These are phyloP conservation scores for Globisporangium irregulare DNA, from an alignment of 352 stramenopile species.

Conservation along the genomic window DNA sequence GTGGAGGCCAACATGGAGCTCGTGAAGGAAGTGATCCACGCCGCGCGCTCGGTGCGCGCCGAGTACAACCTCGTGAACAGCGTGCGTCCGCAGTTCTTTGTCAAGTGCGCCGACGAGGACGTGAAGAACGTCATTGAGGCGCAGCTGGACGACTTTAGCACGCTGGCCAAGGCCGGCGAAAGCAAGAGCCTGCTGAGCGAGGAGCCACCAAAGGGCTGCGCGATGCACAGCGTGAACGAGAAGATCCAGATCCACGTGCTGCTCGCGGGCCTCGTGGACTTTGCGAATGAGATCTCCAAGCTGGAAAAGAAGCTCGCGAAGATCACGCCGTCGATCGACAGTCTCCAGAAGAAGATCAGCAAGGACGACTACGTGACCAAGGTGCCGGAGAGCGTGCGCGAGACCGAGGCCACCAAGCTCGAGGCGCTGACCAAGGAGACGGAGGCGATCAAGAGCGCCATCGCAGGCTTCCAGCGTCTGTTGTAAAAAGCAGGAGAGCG, in stretches of 20 bases:
- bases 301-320: conserved; percentile 88
- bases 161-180: conserved; percentile 90
- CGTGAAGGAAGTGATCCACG: conserved; percentile 94
- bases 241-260: conserved; percentile 90
- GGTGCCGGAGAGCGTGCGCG: conserved; percentile 75
- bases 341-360: conserved; percentile 75
- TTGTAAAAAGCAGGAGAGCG: conserved; percentile 30
- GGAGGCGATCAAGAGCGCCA: conserved; percentile 71
- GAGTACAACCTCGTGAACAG: conserved; percentile 84
- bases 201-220: conserved; percentile 81
- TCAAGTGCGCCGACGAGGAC: conserved; percentile 86
- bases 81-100: conserved; percentile 78
- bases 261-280: conserved; percentile 80
- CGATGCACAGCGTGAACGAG: conserved; percentile 94
- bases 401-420: conserved; percentile 76
- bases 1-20: conserved; percentile 92
- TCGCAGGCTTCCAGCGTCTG: conserved; percentile 75
- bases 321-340: conserved; percentile 68
- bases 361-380: conserved; percentile 80
- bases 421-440: conserved; percentile 80
- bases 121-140: conserved; percentile 68
- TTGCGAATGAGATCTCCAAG: conserved; percentile 89
- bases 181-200: conserved; percentile 88
- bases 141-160: conserved; percentile 94
- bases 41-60: conserved; percentile 92